Evolutionary conservation across 441 rosid genomes (phyloP), one percentile per base, ranked within the genome.

Genomic region (Populus hybrid): DNA sequence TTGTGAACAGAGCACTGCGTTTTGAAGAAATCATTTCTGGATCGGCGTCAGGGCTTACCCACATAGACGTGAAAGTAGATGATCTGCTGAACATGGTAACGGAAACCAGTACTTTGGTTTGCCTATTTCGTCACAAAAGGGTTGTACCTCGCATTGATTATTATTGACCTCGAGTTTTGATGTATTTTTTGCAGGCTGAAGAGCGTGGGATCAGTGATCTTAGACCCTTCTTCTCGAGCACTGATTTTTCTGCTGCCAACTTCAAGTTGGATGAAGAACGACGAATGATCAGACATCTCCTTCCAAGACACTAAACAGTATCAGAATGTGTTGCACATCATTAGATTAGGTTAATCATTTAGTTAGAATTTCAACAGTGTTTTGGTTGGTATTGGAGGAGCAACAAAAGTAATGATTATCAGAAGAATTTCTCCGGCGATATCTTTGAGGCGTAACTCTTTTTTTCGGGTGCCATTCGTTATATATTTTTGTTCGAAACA

Each of bases 21-120:
- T 89, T 95, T 57, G 99, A 95, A 86, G 97, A 96, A 83, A 89
- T 96, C 76, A 84, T 96, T 18, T 83, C 94, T 0, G 97, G 97
- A 70, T 84, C 95, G 16, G 84, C 87, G 66, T 86, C 97, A 2
- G 86, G 94, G 84, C 86, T 83, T n/a, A 72, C 83, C 67, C 83
- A 83, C 57, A 79, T 94, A 16, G 92, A 92, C 78, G 87, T 96
- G 68, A 94, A 90, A 88, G 84, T 91, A 34, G 92, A 87, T 65
- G 98, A 94, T 81, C 85, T 95, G 70, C 90, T 78, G 73, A 84
- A 77, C 82, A 92, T 89, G 99, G 97, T 95, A 89, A 71, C 4
- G 35, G 38, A 46, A 57, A 69, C 64, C 34, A 32, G 12, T 28
- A 9, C 23, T 30, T 67, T 14, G 6, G 23, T 23, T 74, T 16